phyloP scores from a whole-genome alignment of 768 basidiomycete species.

The Phylloporus rhodoxanthus region DNA sequence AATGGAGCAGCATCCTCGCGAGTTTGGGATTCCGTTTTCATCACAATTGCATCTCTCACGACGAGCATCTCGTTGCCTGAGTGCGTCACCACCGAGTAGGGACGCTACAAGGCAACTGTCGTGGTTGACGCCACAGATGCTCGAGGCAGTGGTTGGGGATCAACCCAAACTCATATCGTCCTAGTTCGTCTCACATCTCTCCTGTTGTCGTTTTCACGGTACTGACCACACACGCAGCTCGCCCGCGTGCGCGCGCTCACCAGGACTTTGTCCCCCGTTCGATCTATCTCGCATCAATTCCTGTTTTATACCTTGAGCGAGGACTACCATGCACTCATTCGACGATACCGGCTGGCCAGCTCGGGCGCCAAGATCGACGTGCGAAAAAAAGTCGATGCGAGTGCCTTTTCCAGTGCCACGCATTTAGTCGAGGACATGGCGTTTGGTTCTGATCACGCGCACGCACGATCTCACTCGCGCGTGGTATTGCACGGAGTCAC shows the following conservation, averaged over 20 bases:
- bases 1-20: conserved; percentile 35
- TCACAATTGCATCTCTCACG: conserved; percentile 31
- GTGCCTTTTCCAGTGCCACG: conserved; percentile 36
- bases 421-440: conserved; percentile 22
- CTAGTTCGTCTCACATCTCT: too few relatives aligned
- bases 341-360: conserved; percentile 32
- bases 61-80: conserved; percentile 60
- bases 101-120: conserved; percentile 28
- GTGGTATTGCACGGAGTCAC: conserved; percentile 35
- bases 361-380: conserved; percentile 59
- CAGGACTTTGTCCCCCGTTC: conserved; percentile 60
- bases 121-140: conserved; percentile 31
- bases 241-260: conserved; percentile 38
- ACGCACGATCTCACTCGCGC: background rate
- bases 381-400: conserved; percentile 64
- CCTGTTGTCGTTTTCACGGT: too few relatives aligned
- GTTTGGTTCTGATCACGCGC: conserved; percentile 5
- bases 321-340: conserved; percentile 73
- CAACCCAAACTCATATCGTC: too few relatives aligned
- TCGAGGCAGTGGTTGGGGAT: conserved; percentile 22
- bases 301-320: conserved; percentile 56
- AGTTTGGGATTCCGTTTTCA: conserved; percentile 22
- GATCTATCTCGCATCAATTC: conserved; percentile 75
- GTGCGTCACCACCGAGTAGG: conserved; percentile 24
- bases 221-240: too few relatives aligned